Base-by-base conservation (phyloP, 2,329 filamentous ascomycete genomes). In the Curvularia sp. region DNA sequence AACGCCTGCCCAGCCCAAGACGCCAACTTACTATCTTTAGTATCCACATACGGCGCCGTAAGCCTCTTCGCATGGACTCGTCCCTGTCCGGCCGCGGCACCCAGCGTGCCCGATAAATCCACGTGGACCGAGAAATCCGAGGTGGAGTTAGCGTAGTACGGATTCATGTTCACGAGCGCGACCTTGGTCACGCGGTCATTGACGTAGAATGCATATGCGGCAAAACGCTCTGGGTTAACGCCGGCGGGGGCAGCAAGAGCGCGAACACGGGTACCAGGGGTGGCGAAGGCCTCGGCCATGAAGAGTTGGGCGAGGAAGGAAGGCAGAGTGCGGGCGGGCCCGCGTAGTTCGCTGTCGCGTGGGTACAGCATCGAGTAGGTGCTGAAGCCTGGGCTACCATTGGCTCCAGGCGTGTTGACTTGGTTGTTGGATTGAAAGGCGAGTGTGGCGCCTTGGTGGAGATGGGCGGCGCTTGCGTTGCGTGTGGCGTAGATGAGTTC, bases 291-390 rank as follows among this genome's bases (percentile, higher is more conserved):
- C 33, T 58, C 54, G 15, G 58, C 49, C 49, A 60, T 60, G 33
- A 60, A 58, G 0, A 60, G 49, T 6, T 60, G 58, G 9, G 58
- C 53, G n/a, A 60, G 43, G 20, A 60, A 60, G 2, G 56, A 59
- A 24, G 56, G 56, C 0, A 61, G 48, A 3, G 56, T 59, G 4
- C 59, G 55, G 13, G 59, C 48, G 2, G 55, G 56, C 5, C 59
- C 59, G 22, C 59, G 54, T n/a, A 54, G 22, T 12, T 59, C 56
- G 44, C 52, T 59, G 26, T 61, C 49, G 9, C 56, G 38, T 5
- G 59, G 59, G 28, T 61, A 61, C 5, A 61, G 56, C 52, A 61
- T 53, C 10, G 59, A 61, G 18, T 61, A 61, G 3, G 56, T 61
- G 49, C 56, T 59, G 28, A 52, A 61, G 0, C 59, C 59, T 9